Percentiles rank a stretch among this genome's conserved stretches.
Evolutionary conservation across 805 yeast genomes (phyloP).

Genomic region (Candida palmyrensis): DNA sequence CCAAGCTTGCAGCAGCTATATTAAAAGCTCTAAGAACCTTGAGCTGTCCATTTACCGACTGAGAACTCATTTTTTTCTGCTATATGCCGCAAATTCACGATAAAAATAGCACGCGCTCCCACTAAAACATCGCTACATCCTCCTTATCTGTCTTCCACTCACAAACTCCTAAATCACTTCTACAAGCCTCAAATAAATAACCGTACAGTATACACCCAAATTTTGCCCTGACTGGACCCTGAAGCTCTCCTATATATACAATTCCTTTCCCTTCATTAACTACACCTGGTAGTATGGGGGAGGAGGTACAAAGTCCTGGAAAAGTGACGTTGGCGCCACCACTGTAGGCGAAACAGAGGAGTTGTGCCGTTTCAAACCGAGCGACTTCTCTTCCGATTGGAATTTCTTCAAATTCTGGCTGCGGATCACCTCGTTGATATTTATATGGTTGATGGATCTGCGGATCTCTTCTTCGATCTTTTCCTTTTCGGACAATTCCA

Average conservation of each 20-base stretch:
- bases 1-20: too few species aligned
- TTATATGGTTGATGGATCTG: slow-evolving; percentile 21
- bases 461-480: slow-evolving; percentile 9
- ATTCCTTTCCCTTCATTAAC: not conserved
- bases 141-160: too few species aligned
- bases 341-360: not conserved
- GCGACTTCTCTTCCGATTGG: slow-evolving; percentile 9
- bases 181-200: too few species aligned
- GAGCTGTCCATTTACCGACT: too few species aligned
- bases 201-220: too few species aligned
- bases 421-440: slow-evolving; percentile 20
- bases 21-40: too few species aligned
- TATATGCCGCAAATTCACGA: too few species aligned
- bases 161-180: too few species aligned
- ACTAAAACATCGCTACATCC: too few species aligned
- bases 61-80: too few species aligned
- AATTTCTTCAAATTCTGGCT: slow-evolving; percentile 12
- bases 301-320: slow-evolving; percentile 13
- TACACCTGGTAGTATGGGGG: slow-evolving; percentile 21
- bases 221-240: not conserved
- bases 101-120: too few species aligned
- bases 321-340: slow-evolving; percentile 1
- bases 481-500: slow-evolving; percentile 25
- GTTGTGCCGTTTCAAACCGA: too few species aligned
- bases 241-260: slow-evolving; percentile 1